Evolutionary conservation across 352 stramenopile genomes (phyloP).

Genomic region (Phytophthora europaea): DNA sequence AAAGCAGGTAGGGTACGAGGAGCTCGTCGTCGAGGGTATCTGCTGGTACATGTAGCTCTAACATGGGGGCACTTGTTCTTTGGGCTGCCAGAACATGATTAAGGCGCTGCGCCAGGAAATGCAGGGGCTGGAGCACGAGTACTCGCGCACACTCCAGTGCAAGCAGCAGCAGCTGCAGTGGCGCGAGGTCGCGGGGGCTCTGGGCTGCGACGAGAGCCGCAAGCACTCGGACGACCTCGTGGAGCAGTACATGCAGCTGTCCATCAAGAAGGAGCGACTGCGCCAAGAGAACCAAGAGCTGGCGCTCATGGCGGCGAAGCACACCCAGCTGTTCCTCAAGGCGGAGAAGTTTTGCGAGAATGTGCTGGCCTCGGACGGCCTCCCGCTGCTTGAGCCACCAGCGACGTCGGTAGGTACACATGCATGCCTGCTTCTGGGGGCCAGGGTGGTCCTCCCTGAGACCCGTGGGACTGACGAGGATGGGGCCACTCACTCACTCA

Average conservation of each 20-base stretch:
- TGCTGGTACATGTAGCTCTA: slow-evolving; percentile 2
- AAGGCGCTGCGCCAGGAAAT: slow-evolving; percentile 48
- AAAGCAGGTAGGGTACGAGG: slow-evolving; percentile 31
- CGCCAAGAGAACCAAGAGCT: slow-evolving; percentile 61
- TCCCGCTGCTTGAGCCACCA: slow-evolving; percentile 25
- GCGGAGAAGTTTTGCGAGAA: slow-evolving; percentile 25
- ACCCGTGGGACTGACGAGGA: slow-evolving; percentile 12
- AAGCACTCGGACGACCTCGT: slow-evolving; percentile 33
- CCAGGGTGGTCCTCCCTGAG: slow-evolving; percentile 18
- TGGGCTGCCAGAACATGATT: slow-evolving; percentile 41
- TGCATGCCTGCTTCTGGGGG: slow-evolving; percentile 10
- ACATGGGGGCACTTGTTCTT: slow-evolving; percentile 2
- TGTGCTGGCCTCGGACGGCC: slow-evolving; percentile 42
- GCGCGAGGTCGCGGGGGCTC: slow-evolving; percentile 18
- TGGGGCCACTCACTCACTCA: slow-evolving; percentile 11
- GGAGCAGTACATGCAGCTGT: slow-evolving; percentile 64
- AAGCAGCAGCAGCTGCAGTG: slow-evolving; percentile 34
- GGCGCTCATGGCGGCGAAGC: slow-evolving; percentile 48
- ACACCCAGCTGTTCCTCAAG: slow-evolving; percentile 54
- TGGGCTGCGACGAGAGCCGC: slow-evolving; percentile 15
- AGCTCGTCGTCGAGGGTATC: neutral
- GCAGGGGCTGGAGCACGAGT: slow-evolving; percentile 46
- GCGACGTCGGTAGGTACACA: slow-evolving; percentile 24
- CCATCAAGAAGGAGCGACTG: slow-evolving; percentile 60
- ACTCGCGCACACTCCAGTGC: slow-evolving; percentile 32